phyloP scores from a whole-genome alignment of 140 eudicot genomes.

The Senecio squalidus region DNA sequence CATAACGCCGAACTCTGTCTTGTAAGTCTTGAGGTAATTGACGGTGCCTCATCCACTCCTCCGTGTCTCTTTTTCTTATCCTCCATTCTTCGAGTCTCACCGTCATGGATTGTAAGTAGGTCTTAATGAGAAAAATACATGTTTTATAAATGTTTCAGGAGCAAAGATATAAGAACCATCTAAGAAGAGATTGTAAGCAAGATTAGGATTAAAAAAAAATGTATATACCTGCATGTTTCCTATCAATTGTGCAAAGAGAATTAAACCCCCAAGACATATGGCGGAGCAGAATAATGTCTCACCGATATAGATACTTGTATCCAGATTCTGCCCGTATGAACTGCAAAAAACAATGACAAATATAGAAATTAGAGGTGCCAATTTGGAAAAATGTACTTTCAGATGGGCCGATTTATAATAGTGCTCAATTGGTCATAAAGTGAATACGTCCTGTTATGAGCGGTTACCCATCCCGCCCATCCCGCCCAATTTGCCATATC shows the following conservation, averaged over 20 bases:
- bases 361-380: not conserved
- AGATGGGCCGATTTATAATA: too few relatives aligned
- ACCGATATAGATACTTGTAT: conserved; percentile 69
- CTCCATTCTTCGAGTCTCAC: conserved; percentile 95
- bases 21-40: conserved; percentile 70
- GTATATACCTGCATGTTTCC: conserved; percentile 91
- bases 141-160: not conserved
- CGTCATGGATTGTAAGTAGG: conserved; percentile 80
- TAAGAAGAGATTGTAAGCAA: not conserved
- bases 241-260: conserved; percentile 74
- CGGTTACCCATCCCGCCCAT: too few relatives aligned
- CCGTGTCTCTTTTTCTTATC: conserved; percentile 73
- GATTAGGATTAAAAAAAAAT: not conserved
- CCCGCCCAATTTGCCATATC: too few relatives aligned
- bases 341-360: conserved; percentile 35
- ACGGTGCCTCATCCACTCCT: conserved; percentile 98
- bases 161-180: not conserved
- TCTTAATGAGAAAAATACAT: conserved; percentile 27
- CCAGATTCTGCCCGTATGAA: conserved; percentile 77
- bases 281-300: conserved; percentile 64
- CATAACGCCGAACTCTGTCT: conserved; percentile 75
- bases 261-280: conserved; percentile 60
- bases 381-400: too few relatives aligned
- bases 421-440: too few relatives aligned
- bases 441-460: too few relatives aligned